Evolutionary conservation across 78 protist genomes (phyloP).

Genomic region (Dictyostelium firmibasis): DNA sequence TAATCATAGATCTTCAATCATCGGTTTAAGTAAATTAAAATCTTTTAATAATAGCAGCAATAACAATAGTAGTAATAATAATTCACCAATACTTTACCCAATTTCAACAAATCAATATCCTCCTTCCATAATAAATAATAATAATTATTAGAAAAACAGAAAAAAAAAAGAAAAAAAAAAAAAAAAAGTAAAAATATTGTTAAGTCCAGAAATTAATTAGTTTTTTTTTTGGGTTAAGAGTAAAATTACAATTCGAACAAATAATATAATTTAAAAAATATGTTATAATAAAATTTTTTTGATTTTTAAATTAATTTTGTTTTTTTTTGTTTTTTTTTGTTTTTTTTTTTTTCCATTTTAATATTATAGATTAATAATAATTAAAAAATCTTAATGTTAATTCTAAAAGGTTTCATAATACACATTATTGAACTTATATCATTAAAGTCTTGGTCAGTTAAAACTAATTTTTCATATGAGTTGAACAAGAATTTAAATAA

Average conservation of each 20-base stretch:
- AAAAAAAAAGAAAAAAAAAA: background rate
- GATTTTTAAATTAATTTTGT: background rate
- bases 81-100: background rate
- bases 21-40: slow-evolving; percentile 11
- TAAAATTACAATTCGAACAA: background rate
- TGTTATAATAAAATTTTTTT: background rate
- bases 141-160: background rate
- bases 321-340: background rate
- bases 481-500: no score
- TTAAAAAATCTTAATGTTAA: no score
- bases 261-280: background rate
- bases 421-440: no score
- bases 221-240: background rate
- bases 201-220: background rate
- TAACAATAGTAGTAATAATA: background rate
- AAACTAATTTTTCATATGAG: no score
- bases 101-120: background rate
- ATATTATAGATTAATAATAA: no score
- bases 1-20: background rate
- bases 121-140: background rate
- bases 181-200: background rate
- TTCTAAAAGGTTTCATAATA: no score
- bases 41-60: background rate
- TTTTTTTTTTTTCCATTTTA: background rate
- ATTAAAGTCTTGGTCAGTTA: no score